Evolutionary conservation across 768 basidiomycete genomes (phyloP), one percentile per base, ranked within the genome.

Genomic region (Trametes cingulata): DNA sequence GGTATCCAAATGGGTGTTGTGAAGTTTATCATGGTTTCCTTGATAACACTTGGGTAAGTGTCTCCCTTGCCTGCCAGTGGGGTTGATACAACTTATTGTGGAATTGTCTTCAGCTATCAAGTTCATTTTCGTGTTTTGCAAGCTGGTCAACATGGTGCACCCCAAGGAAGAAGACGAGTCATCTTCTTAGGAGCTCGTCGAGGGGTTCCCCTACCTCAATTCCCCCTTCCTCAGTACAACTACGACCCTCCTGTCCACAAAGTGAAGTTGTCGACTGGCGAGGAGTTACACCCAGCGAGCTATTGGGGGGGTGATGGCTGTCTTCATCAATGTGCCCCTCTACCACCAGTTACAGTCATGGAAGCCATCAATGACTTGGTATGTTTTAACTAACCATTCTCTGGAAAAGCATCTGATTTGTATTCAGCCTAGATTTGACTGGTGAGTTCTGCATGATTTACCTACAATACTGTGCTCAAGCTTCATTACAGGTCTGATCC

Each of bases 281-380:
- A 74, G 0, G 62, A 67, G 6, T 64, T 85, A 6, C 66, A 66
- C 1, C 81, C 82, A 2, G 67, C 78, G 0, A 78, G 81, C 27
- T 76, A 85, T 0, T 29, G 41, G 35, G 45, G 35, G n/a, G 37
- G 41, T 6, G 39, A 45, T 40, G 53, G 53, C 1, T 14, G 48
- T 6, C 54, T 29, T 3, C 53, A 63, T 24, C 68, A 68, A 42
- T 69, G 76, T 71, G 88, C 89, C 0, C 91, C 91, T 1, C 69
- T 87, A 29, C 75, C 71, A 20, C 72, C 80, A 15, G 78, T 90
- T 3, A 85, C 84, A 0, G 78, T 91, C 2, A 69, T 81, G 37
- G 86, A 88, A 65, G 87, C 90, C 3, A 85, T 89, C 52, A 74
- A 78, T 14, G 90, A 93, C 68, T 65, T 92, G 74, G 89, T 86